Evolutionary conservation across 768 basidiomycete species (phyloP).

Genomic region (Lactarius psammicola): DNA sequence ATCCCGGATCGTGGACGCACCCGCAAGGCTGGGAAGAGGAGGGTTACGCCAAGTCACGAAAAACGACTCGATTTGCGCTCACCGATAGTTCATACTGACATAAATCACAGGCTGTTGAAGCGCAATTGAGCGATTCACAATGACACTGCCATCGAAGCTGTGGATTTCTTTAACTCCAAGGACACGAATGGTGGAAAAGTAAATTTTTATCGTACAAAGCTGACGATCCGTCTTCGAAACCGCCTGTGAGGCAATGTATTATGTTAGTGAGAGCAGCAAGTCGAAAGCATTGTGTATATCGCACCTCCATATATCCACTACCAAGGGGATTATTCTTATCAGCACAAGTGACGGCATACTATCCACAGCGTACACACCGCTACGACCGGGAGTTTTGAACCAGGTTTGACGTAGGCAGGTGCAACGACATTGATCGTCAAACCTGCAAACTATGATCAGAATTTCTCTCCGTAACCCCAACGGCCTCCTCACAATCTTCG

Average conservation of each 20-base stretch:
- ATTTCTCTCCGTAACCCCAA: background rate
- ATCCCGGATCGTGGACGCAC: too few species aligned
- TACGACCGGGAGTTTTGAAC: slow-evolving; percentile 29
- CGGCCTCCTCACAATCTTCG: slow-evolving; percentile 29
- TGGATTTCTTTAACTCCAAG: background rate
- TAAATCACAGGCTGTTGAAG: slow-evolving; percentile 31
- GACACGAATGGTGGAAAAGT: too few species aligned
- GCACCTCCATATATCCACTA: slow-evolving; percentile 32
- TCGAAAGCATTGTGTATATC: background rate
- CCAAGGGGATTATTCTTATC: background rate
- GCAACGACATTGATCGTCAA: slow-evolving; percentile 30
- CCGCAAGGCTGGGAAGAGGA: slow-evolving; percentile 9
- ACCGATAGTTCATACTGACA: slow-evolving; percentile 33
- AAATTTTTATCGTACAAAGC: background rate
- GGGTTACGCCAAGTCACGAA: too few species aligned
- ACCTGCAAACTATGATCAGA: slow-evolving; percentile 16
- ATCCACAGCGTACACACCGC: slow-evolving; percentile 26
- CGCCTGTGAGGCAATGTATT: slow-evolving; percentile 2
- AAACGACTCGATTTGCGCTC: background rate
- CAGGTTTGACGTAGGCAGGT: slow-evolving; percentile 17
- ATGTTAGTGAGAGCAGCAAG: background rate
- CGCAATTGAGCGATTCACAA: slow-evolving; percentile 31
- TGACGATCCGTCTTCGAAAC: background rate
- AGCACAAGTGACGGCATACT: background rate
- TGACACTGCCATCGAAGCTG: slow-evolving; percentile 5